Evolutionary conservation across 768 basidiomycete species (phyloP), one percentile per base, ranked within the genome.

Genomic region (Lepiota venenata): DNA sequence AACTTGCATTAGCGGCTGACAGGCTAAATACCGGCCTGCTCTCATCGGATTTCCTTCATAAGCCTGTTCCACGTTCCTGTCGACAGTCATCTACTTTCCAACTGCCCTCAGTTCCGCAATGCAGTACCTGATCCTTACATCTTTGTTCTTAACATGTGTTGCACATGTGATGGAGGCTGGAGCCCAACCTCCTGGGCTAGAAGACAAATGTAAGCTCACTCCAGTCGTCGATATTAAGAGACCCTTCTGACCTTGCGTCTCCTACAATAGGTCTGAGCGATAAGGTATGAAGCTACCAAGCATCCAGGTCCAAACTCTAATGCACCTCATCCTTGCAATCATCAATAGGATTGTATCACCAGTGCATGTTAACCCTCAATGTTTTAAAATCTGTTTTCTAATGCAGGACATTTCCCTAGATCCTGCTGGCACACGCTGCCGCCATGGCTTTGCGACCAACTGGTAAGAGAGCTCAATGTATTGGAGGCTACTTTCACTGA

Each of bases 401-500:
- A 16, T 4, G 20, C 11, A 41, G 6, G 14, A 12, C 27, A n/a
- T 43, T 15, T 14, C 21, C 25, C 20, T 32, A 51, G 50, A 43
- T 35, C n/a, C 41, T 11, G 42, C 29, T 6, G 50, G 50, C 9
- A 29, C 29, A 6, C 50, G 50, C 10, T 51, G 50, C 50, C 43
- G 50, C 41, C 50, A 51, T 9, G 50, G 50, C 32, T 51, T 51
- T 10, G 50, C 50, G 14, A 35, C 41, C 7, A 51, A 42, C 41
- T 51, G 12, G 50, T 51, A 35, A 43, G 50, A 29, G 35, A 11
- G 20, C 15, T 12, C 12, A 12, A 12, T 20, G 7, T 11, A 16
- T 47, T 18, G n/a, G 25, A 47, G 9, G 16, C 12, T 47, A 3
- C 20, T 15, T 9, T 32, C 5, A 41, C 41, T 20, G 15, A 32